Percentiles rank a stretch among this genome's conserved stretches.
These are phyloP conservation scores for Coemansia sp. DNA, from an alignment of 192 early-diverging fungal genomes.

Conservation along the genomic window DNA sequence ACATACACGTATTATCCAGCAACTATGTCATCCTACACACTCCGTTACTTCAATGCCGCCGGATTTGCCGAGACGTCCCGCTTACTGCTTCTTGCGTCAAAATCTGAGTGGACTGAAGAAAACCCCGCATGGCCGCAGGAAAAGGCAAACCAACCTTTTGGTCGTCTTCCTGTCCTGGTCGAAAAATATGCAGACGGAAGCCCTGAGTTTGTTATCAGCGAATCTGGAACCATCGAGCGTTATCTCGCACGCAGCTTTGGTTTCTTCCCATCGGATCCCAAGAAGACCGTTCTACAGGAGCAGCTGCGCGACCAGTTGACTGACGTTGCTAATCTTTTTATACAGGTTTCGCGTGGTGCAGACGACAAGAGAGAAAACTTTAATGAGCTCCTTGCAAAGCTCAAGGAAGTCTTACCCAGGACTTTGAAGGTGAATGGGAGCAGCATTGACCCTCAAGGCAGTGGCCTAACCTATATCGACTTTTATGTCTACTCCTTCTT, in stretches of 20 bases:
- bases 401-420: conserved; percentile 42
- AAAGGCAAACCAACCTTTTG: no score
- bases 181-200: no score
- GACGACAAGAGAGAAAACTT: conserved; percentile 6
- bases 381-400: conserved; percentile 18
- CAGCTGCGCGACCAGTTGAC: conserved; percentile 30
- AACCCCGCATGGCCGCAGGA: no score
- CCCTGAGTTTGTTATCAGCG: no score
- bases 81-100: conserved; percentile 32
- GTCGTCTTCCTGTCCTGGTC: no score
- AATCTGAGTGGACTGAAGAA: no score
- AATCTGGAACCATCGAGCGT: conserved; percentile 17
- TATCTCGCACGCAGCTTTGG: conserved; percentile 56
- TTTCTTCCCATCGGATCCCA: conserved; percentile 29
- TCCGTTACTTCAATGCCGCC: conserved; percentile 23
- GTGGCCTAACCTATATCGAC: conserved; percentile 51
- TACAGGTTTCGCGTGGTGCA: not conserved
- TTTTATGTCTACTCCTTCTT: conserved; percentile 23
- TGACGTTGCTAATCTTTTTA: not conserved
- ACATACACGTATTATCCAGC: not conserved
- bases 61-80: conserved; percentile 33
- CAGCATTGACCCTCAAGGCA: conserved; percentile 55
- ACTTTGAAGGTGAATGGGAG: conserved; percentile 54
- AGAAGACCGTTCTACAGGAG: conserved; percentile 43
- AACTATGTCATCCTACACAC: conserved; percentile 6